Percentiles rank a stretch among this genome's conserved stretches.
Conservation (phyloP, 306 rosid genomes). For the Cucurbita maxima region DNA sequence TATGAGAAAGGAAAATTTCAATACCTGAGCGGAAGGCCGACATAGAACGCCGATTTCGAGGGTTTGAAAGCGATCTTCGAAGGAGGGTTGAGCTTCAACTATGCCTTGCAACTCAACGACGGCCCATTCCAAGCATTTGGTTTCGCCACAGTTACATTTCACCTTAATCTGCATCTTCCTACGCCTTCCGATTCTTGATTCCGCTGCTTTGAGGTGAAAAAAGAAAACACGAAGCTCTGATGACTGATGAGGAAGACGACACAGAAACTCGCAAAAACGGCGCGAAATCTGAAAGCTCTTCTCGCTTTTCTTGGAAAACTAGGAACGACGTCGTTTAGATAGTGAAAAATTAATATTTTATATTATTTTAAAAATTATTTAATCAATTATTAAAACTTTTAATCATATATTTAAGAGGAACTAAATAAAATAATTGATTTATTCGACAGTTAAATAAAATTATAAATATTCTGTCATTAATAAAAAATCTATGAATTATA, state of each 20-base stretch:
- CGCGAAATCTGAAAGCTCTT: not conserved
- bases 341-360: too few relatives aligned
- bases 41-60: constrained; percentile 58
- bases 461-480: too few relatives aligned
- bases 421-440: too few relatives aligned
- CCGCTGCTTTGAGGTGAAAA: not conserved
- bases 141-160: constrained; percentile 49
- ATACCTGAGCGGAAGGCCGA: constrained; percentile 62
- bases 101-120: constrained; percentile 61
- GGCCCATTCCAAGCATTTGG: constrained; percentile 63
- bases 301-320: not conserved
- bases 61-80: constrained; percentile 42
- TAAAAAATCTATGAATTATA: too few relatives aligned
- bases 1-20: not conserved
- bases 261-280: not conserved
- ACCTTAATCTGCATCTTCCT: constrained; percentile 48
- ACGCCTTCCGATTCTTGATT: not conserved
- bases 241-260: too few relatives aligned
- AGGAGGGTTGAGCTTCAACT: constrained; percentile 46
- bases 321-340: too few relatives aligned
- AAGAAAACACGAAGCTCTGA: not conserved
- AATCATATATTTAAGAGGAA: too few relatives aligned
- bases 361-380: too few relatives aligned
- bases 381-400: too few relatives aligned
- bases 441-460: too few relatives aligned